Evolutionary conservation across 495 filamentous ascomycete species (phyloP).

Genomic region (Penicillium herquei): DNA sequence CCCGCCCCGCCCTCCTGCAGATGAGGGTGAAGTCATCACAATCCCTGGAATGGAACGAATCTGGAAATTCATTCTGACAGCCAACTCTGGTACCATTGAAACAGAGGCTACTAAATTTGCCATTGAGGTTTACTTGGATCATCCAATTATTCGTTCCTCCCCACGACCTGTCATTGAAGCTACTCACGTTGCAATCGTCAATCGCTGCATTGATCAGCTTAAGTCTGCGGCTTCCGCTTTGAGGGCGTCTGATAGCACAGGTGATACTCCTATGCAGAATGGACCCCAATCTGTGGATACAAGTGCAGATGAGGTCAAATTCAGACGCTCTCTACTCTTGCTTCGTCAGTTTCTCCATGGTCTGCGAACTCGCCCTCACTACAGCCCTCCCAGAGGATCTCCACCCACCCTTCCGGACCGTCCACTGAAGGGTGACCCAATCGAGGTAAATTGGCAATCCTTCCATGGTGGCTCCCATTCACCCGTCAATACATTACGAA

Average conservation of each 20-base stretch:
- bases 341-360: slow-evolving; percentile 57
- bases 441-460: slow-evolving; percentile 70
- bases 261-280: slow-evolving; percentile 49
- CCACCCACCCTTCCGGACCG: slow-evolving; percentile 40
- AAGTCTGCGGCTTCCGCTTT: slow-evolving; percentile 63
- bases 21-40: slow-evolving; percentile 46
- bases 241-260: slow-evolving; percentile 43
- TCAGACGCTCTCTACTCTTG: slow-evolving; percentile 63
- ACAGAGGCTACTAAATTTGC: slow-evolving; percentile 64
- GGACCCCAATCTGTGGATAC: slow-evolving; percentile 43
- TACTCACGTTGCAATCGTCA: slow-evolving; percentile 76
- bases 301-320: slow-evolving; percentile 55
- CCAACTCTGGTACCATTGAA: slow-evolving; percentile 68
- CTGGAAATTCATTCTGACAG: slow-evolving; percentile 78
- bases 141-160: slow-evolving; percentile 37
- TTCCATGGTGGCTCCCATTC: slow-evolving; percentile 60
- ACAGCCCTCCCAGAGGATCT: slow-evolving; percentile 45
- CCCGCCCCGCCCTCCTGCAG: slow-evolving; percentile 27
- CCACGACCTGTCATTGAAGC: slow-evolving; percentile 52
- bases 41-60: slow-evolving; percentile 71
- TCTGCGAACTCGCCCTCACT: slow-evolving; percentile 51
- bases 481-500: slow-evolving; percentile 55
- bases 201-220: slow-evolving; percentile 75
- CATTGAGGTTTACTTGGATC: slow-evolving; percentile 72
- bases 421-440: slow-evolving; percentile 53